Evolutionary conservation across 345 rosid species (phyloP).

Genomic region (Moricandia arvensis): DNA sequence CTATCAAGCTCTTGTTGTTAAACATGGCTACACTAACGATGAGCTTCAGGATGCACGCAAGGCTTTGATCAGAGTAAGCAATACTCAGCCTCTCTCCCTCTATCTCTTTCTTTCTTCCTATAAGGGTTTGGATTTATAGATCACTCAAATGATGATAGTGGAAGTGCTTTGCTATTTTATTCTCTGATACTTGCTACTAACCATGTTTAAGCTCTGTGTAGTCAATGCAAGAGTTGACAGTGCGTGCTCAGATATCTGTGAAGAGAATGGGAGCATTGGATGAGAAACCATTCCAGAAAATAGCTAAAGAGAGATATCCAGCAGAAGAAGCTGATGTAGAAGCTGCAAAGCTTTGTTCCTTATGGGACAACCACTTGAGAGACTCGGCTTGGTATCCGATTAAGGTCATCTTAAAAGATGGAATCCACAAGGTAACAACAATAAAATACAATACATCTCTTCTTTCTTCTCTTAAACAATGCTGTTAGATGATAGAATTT

Average conservation of each 20-base stretch:
- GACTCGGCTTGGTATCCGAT: conserved; percentile 39
- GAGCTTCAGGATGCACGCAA: conserved; percentile 45
- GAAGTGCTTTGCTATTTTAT: conserved; percentile 8
- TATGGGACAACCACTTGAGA: conserved; percentile 35
- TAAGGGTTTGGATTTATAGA: too few species aligned
- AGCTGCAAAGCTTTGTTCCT: conserved; percentile 19
- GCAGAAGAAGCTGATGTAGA: conserved; percentile 11
- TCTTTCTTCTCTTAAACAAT: not conserved
- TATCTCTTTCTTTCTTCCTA: not conserved
- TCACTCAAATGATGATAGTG: too few species aligned
- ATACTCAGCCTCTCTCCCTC: conserved; percentile 7
- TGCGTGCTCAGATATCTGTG: conserved; percentile 15
- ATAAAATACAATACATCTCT: not conserved
- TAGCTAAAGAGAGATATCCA: conserved; percentile 34
- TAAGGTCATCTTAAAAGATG: conserved; percentile 16
- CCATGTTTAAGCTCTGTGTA: conserved; percentile 11
- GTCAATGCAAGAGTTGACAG: conserved; percentile 24
- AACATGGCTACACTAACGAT: conserved; percentile 28
- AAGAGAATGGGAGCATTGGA: conserved; percentile 38
- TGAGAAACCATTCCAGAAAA: conserved; percentile 22
- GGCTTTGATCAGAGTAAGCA: conserved; percentile 35
- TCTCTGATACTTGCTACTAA: conserved; percentile 9
- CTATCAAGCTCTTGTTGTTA: conserved; percentile 39
- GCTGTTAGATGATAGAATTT: not conserved
- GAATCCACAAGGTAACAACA: conserved; percentile 13